These are phyloP conservation scores for Coniochaeta sp. DNA, from an alignment of 2,329 filamentous ascomycete species.

Conservation along the genomic window DNA sequence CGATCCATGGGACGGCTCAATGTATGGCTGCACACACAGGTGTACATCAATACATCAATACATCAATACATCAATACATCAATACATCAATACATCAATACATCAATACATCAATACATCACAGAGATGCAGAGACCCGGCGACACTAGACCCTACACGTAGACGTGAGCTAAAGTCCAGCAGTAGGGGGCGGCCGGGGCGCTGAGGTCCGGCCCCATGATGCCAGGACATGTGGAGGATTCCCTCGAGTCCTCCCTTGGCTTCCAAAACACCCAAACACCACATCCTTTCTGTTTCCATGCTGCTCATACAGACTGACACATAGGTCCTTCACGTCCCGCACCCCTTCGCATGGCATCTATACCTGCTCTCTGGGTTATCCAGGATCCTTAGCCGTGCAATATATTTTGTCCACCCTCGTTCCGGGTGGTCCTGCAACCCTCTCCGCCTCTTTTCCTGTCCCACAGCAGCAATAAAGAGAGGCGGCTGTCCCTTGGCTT, in stretches of 20 bases:
- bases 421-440: slow-evolving; percentile 5
- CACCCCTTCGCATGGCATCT: background rate
- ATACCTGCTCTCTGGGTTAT: background rate
- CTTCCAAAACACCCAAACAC: background rate
- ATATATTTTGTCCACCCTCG: background rate
- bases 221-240: background rate
- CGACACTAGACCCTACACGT: too few relatives aligned
- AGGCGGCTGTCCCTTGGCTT: slow-evolving; percentile 1
- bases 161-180: background rate
- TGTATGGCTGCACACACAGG: background rate
- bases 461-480: slow-evolving; percentile 1
- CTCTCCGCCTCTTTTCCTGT: background rate
- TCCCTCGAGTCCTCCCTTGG: background rate
- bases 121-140: background rate
- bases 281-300: background rate
- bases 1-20: background rate
- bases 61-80: background rate
- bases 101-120: background rate
- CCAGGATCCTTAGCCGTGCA: slow-evolving; percentile 1
- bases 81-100: background rate
- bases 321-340: background rate
- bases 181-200: background rate
- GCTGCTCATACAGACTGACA: background rate
- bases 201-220: background rate
- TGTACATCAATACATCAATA: background rate